Conservation (phyloP, 2,329 filamentous ascomycete species). For the Trichoderma sp. region DNA sequence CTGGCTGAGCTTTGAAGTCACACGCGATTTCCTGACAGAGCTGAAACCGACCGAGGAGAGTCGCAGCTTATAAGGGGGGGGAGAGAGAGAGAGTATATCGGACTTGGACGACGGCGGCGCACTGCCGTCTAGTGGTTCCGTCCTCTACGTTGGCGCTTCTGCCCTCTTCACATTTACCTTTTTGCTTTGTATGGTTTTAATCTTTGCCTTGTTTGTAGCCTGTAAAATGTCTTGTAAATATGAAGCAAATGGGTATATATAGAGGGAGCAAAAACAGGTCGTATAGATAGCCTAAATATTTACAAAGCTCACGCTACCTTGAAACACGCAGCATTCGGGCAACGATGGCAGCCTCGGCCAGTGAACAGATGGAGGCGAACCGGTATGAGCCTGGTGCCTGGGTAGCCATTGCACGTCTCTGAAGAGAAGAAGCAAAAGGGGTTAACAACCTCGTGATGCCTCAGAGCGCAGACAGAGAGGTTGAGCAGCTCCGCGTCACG, state of each 20-base stretch:
- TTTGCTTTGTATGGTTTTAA: background rate
- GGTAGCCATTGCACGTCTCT: no score
- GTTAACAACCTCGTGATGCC: no score
- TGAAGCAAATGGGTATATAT: conserved; percentile 20
- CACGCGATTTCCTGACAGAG: conserved; percentile 78
- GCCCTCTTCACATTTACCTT: background rate
- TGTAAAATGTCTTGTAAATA: conserved; percentile 17
- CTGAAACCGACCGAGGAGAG: conserved; percentile 46
- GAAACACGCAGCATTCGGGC: background rate
- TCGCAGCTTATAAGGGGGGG: background rate
- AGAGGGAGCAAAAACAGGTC: conserved; percentile 14
- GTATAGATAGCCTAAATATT: conserved; percentile 20
- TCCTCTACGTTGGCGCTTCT: background rate
- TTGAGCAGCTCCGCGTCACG: no score
- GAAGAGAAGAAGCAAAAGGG: no score
- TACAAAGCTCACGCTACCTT: conserved; percentile 18
- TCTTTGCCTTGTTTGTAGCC: background rate
- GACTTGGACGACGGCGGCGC: background rate
- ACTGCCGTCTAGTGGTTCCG: background rate
- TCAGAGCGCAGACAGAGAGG: no score
- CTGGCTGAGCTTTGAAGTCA: conserved; percentile 96
- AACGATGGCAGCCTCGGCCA: no score
- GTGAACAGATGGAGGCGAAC: no score
- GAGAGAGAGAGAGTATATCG: background rate
- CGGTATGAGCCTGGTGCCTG: no score